Conservation (phyloP, 1,284 basidiomycete genomes). For the Coniophora puteana region DNA sequence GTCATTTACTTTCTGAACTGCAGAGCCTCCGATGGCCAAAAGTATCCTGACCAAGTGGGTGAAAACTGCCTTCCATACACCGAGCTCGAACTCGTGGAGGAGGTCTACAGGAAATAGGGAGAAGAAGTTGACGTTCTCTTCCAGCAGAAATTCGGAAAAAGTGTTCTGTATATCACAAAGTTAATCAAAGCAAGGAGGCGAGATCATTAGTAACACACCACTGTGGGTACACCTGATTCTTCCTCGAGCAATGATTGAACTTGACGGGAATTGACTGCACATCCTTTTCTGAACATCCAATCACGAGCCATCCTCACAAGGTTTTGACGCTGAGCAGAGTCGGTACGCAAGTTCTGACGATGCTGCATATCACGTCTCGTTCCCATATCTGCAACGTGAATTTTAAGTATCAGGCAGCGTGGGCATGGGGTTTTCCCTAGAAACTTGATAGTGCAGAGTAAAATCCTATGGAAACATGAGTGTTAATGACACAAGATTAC, state of each 20-base stretch:
- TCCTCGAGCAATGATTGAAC: background rate
- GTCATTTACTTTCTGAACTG: conserved; percentile 19
- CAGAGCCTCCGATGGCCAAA: conserved; percentile 7
- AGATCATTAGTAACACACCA: background rate
- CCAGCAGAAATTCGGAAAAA: conserved; percentile 9
- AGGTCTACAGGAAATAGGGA: conserved; percentile 10
- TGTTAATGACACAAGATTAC: background rate
- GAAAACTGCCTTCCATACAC: conserved; percentile 24
- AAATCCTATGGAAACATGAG: conserved; percentile 8
- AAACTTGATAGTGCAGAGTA: conserved; percentile 13
- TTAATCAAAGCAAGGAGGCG: background rate
- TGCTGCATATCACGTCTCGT: background rate
- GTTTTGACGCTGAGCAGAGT: background rate
- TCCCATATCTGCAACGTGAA: conserved; percentile 8
- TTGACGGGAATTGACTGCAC: background rate
- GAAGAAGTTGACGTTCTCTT: conserved; percentile 6
- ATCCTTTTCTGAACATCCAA: background rate
- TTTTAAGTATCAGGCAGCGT: conserved; percentile 10
- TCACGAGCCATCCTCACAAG: background rate
- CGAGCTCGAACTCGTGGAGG: conserved; percentile 21
- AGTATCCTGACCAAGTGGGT: conserved; percentile 21
- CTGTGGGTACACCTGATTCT: conserved; percentile 5
- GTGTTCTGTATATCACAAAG: conserved; percentile 10
- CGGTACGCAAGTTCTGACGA: background rate
- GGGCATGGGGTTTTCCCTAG: conserved; percentile 15